phyloP scores from a whole-genome alignment of 2,329 filamentous ascomycete genomes.

The Aspergillus quadrilineatus region DNA sequence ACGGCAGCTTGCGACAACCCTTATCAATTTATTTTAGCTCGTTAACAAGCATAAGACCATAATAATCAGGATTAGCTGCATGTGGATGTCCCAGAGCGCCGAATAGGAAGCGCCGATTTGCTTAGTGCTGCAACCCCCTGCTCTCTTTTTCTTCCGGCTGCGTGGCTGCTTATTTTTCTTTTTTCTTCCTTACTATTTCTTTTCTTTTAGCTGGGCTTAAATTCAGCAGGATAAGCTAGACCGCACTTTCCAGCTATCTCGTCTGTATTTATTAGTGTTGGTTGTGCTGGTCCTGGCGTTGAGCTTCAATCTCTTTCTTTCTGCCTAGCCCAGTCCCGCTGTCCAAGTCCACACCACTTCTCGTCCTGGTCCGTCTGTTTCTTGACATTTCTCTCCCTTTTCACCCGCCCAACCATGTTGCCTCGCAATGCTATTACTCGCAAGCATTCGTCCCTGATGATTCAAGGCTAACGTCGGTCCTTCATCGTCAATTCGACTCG shows the following conservation, averaged over 20 bases:
- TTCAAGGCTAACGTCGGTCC: slow-evolving; percentile 8
- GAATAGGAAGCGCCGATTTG: slow-evolving; percentile 1
- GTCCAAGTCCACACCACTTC: background rate
- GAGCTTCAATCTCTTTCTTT: slow-evolving; percentile 2
- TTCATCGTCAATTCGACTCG: background rate
- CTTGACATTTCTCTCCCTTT: background rate
- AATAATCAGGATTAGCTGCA: background rate
- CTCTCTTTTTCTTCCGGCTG: background rate
- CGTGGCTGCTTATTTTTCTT: background rate
- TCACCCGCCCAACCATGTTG: slow-evolving; percentile 1
- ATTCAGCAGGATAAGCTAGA: background rate
- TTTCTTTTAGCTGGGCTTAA: background rate
- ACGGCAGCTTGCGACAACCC: background rate
- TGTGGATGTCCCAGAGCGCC: background rate
- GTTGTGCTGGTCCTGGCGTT: background rate
- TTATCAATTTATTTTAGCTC: background rate
- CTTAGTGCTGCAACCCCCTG: background rate
- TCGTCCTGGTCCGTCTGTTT: background rate
- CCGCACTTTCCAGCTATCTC: background rate
- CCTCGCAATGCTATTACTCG: background rate
- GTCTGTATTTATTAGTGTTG: background rate
- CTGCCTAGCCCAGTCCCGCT: background rate
- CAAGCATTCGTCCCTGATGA: background rate
- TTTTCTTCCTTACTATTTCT: background rate
- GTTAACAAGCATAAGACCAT: background rate